phyloP scores from a whole-genome alignment of 306 rosid species.

The Vicia villosa region DNA sequence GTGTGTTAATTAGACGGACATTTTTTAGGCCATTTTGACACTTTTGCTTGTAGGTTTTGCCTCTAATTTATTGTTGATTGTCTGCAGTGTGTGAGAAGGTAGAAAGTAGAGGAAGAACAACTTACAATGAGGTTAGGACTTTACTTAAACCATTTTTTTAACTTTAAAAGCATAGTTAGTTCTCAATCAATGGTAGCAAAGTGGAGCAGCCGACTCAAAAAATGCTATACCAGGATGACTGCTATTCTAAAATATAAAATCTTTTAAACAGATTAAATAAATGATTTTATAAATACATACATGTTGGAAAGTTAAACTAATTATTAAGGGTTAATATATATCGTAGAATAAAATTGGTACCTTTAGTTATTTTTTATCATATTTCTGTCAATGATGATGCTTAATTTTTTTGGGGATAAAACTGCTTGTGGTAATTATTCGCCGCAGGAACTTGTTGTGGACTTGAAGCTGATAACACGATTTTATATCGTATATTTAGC shows the following conservation, averaged over 20 bases:
- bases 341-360: neutral
- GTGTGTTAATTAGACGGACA: neutral
- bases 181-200: neutral
- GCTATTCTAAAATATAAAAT: neutral
- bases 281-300: neutral
- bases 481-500: no score
- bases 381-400: constrained; percentile 6
- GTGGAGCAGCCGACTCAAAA: neutral
- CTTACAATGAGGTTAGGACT: constrained; percentile 85
- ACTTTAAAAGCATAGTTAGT: neutral
- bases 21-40: constrained; percentile 12
- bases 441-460: constrained; percentile 48
- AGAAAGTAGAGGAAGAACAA: constrained; percentile 97
- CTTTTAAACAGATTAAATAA: neutral
- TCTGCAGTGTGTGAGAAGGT: constrained; percentile 92
- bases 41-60: constrained; percentile 25
- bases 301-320: neutral
- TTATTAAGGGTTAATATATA: neutral
- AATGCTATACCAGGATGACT: neutral
- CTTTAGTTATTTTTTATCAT: neutral
- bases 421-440: constrained; percentile 13
- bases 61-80: constrained; percentile 34
- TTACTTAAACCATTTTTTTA: constrained; percentile 17
- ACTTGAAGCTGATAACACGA: no score
- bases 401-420: constrained; percentile 5